Conservation (phyloP, 371 early-diverging fungal species). For the Nematocida major region DNA sequence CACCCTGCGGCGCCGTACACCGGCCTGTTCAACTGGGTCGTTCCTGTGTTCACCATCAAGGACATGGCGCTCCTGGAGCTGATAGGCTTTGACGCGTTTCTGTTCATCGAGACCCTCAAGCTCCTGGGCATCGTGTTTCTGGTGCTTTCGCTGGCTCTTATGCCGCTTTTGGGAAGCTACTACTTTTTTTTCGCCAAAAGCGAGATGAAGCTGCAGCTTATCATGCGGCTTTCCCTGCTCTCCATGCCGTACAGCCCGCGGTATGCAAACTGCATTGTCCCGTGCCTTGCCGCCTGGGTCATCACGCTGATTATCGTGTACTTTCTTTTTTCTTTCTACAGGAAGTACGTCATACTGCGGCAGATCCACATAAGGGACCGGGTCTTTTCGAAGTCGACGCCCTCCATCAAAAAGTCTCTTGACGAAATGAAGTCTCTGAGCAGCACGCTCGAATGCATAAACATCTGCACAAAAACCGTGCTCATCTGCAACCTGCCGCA, state of each 20-base stretch:
- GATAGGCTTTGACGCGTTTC: slow-evolving; percentile 65
- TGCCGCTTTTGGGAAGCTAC: slow-evolving; percentile 54
- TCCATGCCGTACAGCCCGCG: slow-evolving; percentile 12
- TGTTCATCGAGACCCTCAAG: slow-evolving; percentile 65
- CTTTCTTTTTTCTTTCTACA: slow-evolving; percentile 64
- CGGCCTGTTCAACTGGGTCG: slow-evolving; percentile 62
- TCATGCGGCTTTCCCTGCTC: slow-evolving; percentile 37
- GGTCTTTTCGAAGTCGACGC: slow-evolving; percentile 61
- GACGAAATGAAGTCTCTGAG: slow-evolving; percentile 27
- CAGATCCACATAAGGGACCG: slow-evolving; percentile 63
- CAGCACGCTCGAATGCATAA: slow-evolving; percentile 56
- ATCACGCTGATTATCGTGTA: slow-evolving; percentile 58
- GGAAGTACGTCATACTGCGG: slow-evolving; percentile 62
- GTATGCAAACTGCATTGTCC: slow-evolving; percentile 14
- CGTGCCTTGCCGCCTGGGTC: slow-evolving; percentile 46
- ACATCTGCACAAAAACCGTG: slow-evolving; percentile 58
- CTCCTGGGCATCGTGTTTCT: slow-evolving; percentile 60
- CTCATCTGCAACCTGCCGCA: slow-evolving; percentile 58
- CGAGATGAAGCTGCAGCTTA: slow-evolving; percentile 10
- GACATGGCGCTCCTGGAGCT: slow-evolving; percentile 60
- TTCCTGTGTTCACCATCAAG: slow-evolving; percentile 55
- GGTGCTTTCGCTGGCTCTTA: slow-evolving; percentile 42
- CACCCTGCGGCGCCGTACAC: slow-evolving; percentile 62
- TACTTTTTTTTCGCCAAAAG: slow-evolving; percentile 38
- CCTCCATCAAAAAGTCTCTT: slow-evolving; percentile 54